A percentile compares a stretch with the other conserved stretches of the same genome.
Evolutionary conservation across 176 grass and related monocot genomes (phyloP).

Genomic region (Juncus effusus): DNA sequence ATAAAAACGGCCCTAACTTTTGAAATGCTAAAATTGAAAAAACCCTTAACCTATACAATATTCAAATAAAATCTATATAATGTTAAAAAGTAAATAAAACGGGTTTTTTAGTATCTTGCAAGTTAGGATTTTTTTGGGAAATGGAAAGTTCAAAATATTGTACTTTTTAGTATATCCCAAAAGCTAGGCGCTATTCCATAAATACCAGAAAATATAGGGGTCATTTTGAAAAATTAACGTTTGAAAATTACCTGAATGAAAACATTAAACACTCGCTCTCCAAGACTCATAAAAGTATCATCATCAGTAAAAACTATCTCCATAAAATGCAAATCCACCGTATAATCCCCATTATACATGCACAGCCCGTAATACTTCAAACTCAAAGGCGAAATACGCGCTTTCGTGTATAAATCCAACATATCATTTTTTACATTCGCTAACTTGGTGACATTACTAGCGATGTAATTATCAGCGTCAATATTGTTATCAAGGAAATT

Average conservation of each 20-base stretch:
- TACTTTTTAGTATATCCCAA: too few relatives aligned
- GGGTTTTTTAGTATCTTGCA: too few relatives aligned
- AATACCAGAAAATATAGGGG: too few relatives aligned
- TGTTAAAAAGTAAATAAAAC: too few relatives aligned
- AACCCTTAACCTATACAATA: neutral
- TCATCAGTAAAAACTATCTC: slow-evolving; percentile 80
- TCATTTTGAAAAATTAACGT: too few relatives aligned
- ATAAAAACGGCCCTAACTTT: too few relatives aligned
- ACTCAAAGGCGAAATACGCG: slow-evolving; percentile 79
- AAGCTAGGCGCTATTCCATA: too few relatives aligned
- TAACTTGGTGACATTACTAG: slow-evolving; percentile 46
- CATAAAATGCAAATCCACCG: slow-evolving; percentile 66
- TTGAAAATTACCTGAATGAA: slow-evolving; percentile 67
- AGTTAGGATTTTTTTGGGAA: too few relatives aligned
- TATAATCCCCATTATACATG: slow-evolving; percentile 76
- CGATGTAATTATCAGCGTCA: slow-evolving; percentile 68
- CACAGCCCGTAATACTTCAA: slow-evolving; percentile 92
- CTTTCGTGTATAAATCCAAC: slow-evolving; percentile 66
- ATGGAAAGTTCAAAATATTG: too few relatives aligned
- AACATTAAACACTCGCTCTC: slow-evolving; percentile 87
- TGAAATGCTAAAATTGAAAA: too few relatives aligned
- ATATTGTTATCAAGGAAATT: slow-evolving; percentile 82
- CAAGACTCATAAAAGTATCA: slow-evolving; percentile 71
- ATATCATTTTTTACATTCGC: neutral
- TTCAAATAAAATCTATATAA: neutral